A percentile compares a stretch with the other conserved stretches of the same genome.
Evolutionary conservation across 257 asterid genomes (phyloP).

Genomic region (Nicotiana obtusifolia): DNA sequence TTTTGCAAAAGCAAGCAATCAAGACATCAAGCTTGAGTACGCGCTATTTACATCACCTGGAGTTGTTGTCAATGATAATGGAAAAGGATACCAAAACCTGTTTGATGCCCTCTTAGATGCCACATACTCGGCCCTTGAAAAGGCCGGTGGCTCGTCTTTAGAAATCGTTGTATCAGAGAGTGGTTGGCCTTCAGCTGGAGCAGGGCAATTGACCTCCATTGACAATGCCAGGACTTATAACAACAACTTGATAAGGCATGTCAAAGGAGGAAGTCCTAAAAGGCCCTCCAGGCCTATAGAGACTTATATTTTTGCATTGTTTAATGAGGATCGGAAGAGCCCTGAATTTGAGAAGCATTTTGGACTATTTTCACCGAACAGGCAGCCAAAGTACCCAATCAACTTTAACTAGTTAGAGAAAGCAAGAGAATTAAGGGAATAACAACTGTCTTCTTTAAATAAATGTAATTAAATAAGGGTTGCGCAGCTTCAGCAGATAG

Average conservation of each 20-base stretch:
- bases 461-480: neutral
- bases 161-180: slow-evolving; percentile 35
- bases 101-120: slow-evolving; percentile 34
- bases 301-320: slow-evolving; percentile 30
- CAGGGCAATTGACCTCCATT: slow-evolving; percentile 13
- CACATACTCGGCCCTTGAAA: slow-evolving; percentile 27
- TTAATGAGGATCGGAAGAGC: slow-evolving; percentile 27
- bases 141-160: slow-evolving; percentile 24
- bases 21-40: slow-evolving; percentile 11
- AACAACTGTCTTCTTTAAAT: neutral
- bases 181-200: slow-evolving; percentile 40
- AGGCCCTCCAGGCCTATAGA: slow-evolving; percentile 25
- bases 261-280: slow-evolving; percentile 22
- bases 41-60: slow-evolving; percentile 25
- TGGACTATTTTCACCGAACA: slow-evolving; percentile 20
- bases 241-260: slow-evolving; percentile 22
- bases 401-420: slow-evolving; percentile 6
- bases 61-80: slow-evolving; percentile 15
- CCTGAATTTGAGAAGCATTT: slow-evolving; percentile 27
- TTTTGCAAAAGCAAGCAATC: slow-evolving; percentile 10
- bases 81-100: slow-evolving; percentile 20
- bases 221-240: slow-evolving; percentile 27
- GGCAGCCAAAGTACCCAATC: slow-evolving; percentile 21
- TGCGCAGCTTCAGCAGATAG: neutral
- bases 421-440: neutral